Conservation (phyloP, 139 green algal genomes). For the Mesotaenium endlicherianum region DNA sequence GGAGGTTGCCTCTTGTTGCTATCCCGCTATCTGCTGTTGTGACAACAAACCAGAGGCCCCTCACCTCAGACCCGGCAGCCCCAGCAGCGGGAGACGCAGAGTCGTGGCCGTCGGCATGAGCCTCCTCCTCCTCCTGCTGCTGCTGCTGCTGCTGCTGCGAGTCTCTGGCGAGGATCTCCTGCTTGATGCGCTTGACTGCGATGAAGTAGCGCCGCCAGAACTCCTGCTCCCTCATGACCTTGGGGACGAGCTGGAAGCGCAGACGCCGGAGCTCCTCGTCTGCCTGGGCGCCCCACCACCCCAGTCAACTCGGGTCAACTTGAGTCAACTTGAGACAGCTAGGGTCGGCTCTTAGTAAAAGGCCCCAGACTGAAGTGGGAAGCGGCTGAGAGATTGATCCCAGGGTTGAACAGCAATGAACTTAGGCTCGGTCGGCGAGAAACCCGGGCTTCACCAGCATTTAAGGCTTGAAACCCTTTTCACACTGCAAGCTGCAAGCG, state of each 20-base stretch:
- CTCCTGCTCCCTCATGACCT: slow-evolving; percentile 41
- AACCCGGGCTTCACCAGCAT: too few species aligned
- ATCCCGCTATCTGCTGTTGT: too few species aligned
- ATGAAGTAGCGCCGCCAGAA: slow-evolving; percentile 52
- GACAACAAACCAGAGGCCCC: too few species aligned
- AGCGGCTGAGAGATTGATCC: not conserved
- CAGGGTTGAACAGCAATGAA: not conserved
- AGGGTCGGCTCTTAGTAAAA: not conserved
- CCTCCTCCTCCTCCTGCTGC: not conserved
- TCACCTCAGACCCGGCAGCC: not conserved
- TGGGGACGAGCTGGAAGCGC: slow-evolving; percentile 34
- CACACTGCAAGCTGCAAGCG: too few species aligned
- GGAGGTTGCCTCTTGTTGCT: too few species aligned
- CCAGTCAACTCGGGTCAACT: not conserved
- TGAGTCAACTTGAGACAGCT: not conserved
- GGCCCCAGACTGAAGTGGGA: not conserved
- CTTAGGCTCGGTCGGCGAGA: not conserved
- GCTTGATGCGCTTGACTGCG: slow-evolving; percentile 17
- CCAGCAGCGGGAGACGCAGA: not conserved
- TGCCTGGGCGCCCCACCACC: slow-evolving; percentile 14
- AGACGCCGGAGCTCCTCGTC: slow-evolving; percentile 28
- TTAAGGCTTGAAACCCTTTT: too few species aligned
- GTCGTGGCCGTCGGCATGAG: too few species aligned
- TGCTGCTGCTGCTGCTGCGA: not conserved
- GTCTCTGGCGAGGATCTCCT: slow-evolving; percentile 3